phyloP scores from a whole-genome alignment of 1,139 yeast genomes.

The Debaryomyces fabryi region DNA sequence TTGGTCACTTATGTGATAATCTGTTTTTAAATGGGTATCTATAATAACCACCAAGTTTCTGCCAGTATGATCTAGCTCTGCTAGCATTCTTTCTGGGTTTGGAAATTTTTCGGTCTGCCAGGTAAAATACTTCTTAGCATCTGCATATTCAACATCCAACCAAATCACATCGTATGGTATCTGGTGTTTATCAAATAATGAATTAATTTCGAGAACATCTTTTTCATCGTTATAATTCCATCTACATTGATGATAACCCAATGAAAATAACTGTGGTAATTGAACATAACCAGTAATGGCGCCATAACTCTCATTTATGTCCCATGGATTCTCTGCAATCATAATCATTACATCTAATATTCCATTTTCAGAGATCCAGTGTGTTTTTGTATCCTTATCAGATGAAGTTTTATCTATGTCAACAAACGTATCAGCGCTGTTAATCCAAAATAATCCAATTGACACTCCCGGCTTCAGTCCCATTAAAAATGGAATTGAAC shows the following conservation, averaged over 20 bases:
- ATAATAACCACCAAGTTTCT: slow-evolving; percentile 82
- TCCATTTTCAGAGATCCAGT: slow-evolving; percentile 96
- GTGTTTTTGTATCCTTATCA: slow-evolving; percentile 48
- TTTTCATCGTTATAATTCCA: slow-evolving; percentile 94
- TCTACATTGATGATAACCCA: slow-evolving; percentile 95
- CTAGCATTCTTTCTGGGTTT: slow-evolving; percentile 68
- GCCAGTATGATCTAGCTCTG: slow-evolving; percentile 66
- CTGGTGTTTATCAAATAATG: slow-evolving; percentile 67
- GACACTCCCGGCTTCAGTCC: slow-evolving; percentile 63
- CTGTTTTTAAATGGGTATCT: slow-evolving; percentile 86
- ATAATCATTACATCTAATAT: slow-evolving; percentile 73
- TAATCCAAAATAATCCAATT: slow-evolving; percentile 87
- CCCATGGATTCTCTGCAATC: slow-evolving; percentile 62
- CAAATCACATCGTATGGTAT: slow-evolving; percentile 93
- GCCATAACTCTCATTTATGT: slow-evolving; percentile 66
- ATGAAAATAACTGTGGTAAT: slow-evolving; percentile 78
- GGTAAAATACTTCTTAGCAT: slow-evolving; percentile 82
- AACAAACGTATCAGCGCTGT: slow-evolving; percentile 89
- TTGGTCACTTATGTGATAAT: slow-evolving; percentile 64
- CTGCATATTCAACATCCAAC: slow-evolving; percentile 94
- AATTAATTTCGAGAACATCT: slow-evolving; percentile 73
- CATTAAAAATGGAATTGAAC: slow-evolving; percentile 85
- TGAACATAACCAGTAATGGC: slow-evolving; percentile 71
- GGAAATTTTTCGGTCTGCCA: slow-evolving; percentile 83
- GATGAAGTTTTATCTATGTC: slow-evolving; percentile 56